Conservation (phyloP, 331 rosid species). For the Acacia pycnantha region DNA sequence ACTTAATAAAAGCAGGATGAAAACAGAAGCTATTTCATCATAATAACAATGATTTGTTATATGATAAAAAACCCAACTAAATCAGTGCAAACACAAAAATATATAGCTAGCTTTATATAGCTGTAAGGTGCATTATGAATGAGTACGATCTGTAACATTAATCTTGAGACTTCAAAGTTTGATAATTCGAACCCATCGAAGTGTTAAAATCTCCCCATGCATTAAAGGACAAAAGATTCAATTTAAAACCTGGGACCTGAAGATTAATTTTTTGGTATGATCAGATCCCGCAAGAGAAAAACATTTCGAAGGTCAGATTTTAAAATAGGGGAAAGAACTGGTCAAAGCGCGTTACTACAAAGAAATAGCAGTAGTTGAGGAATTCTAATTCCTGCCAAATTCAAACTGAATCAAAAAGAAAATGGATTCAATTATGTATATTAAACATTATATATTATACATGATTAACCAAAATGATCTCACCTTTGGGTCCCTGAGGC, state of each 20-base stretch:
- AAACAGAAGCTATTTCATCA: neutral
- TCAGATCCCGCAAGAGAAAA: slow-evolving; percentile 29
- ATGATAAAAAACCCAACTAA: slow-evolving; percentile 11
- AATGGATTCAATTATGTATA: neutral
- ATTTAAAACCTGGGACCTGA: neutral
- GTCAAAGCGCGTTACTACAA: neutral
- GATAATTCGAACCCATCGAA: neutral
- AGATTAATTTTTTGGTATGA: neutral
- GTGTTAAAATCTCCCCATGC: neutral
- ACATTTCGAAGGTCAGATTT: neutral
- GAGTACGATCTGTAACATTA: neutral
- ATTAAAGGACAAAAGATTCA: neutral
- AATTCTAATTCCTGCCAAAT: neutral
- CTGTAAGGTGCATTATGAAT: neutral
- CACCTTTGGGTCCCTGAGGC: slow-evolving; percentile 68
- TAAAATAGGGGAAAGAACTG: neutral
- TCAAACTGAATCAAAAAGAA: neutral
- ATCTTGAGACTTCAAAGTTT: neutral
- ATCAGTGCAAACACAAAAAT: neutral
- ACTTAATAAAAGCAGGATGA: neutral
- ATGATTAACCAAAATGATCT: neutral
- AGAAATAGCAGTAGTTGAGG: neutral
- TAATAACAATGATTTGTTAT: neutral
- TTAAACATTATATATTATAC: neutral
- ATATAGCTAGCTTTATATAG: neutral